phyloP scores from a whole-genome alignment of 768 basidiomycete genomes.

The Phlebiopsis flavidoalba region DNA sequence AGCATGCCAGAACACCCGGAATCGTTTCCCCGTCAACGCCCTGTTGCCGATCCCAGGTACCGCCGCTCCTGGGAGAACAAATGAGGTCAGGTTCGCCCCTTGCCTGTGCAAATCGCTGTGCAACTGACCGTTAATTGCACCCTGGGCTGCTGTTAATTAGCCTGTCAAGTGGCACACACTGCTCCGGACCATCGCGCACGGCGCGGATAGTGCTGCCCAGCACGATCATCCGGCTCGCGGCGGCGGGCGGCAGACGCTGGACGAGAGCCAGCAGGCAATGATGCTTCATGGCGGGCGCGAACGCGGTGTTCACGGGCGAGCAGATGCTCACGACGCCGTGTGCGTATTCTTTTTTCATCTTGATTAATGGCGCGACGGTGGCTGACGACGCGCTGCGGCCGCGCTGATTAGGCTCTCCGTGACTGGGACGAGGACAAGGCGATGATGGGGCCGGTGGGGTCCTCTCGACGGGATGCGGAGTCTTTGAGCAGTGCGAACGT shows the following conservation, averaged over 20 bases:
- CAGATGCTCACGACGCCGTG: slow-evolving; percentile 97
- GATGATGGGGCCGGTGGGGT: slow-evolving; percentile 93
- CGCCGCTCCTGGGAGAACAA: slow-evolving; percentile 84
- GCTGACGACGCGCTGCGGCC: slow-evolving; percentile 4
- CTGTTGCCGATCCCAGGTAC: slow-evolving; percentile 95
- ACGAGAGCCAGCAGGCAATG: slow-evolving; percentile 93
- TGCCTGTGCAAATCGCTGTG: not conserved
- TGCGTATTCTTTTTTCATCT: slow-evolving; percentile 33
- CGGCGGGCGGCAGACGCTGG: slow-evolving; percentile 85
- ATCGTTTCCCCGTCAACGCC: slow-evolving; percentile 97
- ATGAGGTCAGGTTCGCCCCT: slow-evolving; percentile 56
- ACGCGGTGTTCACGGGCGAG: slow-evolving; percentile 98
- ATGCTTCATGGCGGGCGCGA: slow-evolving; percentile 98
- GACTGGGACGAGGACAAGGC: slow-evolving; percentile 98
- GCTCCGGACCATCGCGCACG: slow-evolving; percentile 90
- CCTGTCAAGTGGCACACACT: slow-evolving; percentile 78
- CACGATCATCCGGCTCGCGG: slow-evolving; percentile 93
- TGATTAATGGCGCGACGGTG: slow-evolving; percentile 3
- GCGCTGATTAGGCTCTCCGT: slow-evolving; percentile 66
- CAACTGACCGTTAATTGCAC: not conserved
- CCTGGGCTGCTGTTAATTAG: slow-evolving; percentile 32
- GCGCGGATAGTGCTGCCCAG: slow-evolving; percentile 87
- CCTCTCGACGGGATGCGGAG: slow-evolving; percentile 86
- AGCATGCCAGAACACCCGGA: slow-evolving; percentile 98
- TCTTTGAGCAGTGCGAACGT: slow-evolving; percentile 74